A percentile compares a stretch with the other conserved stretches of the same genome.
Conservation (phyloP, 2,329 filamentous ascomycete genomes). For the Fusarium tricinctum region DNA sequence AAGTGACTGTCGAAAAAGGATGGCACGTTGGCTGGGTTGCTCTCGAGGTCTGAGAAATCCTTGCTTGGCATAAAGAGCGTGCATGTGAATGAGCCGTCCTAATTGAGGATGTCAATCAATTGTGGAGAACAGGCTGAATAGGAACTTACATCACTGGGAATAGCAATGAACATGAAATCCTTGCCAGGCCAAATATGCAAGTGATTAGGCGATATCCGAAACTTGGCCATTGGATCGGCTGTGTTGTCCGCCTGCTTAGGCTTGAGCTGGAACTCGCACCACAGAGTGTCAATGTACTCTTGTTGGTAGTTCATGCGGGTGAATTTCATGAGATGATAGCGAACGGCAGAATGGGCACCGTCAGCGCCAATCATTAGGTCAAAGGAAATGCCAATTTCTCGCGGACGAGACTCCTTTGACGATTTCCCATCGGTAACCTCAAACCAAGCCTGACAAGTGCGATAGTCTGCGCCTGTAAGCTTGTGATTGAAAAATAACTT, state of each 20-base stretch:
- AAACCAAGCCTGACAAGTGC: slow-evolving; percentile 85
- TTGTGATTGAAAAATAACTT: slow-evolving; percentile 95
- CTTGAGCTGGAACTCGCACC: slow-evolving; percentile 93
- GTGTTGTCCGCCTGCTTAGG: slow-evolving; percentile 57
- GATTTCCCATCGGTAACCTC: slow-evolving; percentile 66
- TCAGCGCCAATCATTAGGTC: slow-evolving; percentile 96
- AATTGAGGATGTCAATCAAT: slow-evolving; percentile 19
- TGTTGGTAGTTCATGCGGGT: slow-evolving; percentile 91
- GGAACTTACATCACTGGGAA: slow-evolving; percentile 74
- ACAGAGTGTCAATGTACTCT: slow-evolving; percentile 94
- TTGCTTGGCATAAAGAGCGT: slow-evolving; percentile 88
- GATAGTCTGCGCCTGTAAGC: slow-evolving; percentile 89
- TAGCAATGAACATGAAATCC: slow-evolving; percentile 98
- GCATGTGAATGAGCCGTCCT: slow-evolving; percentile 94
- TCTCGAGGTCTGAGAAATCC: slow-evolving; percentile 78
- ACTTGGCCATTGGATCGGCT: slow-evolving; percentile 62
- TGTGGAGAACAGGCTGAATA: not conserved
- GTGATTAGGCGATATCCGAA: slow-evolving; percentile 90
- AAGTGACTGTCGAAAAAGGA: slow-evolving; percentile 87
- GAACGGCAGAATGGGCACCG: slow-evolving; percentile 90
- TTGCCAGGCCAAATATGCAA: slow-evolving; percentile 97
- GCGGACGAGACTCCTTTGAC: slow-evolving; percentile 60
- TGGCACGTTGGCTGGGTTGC: slow-evolving; percentile 70
- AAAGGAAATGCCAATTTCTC: slow-evolving; percentile 86
- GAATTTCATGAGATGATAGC: slow-evolving; percentile 97